These are phyloP conservation scores for Rosa multiflora DNA, from an alignment of 306 rosid genomes.

Conservation along the genomic window DNA sequence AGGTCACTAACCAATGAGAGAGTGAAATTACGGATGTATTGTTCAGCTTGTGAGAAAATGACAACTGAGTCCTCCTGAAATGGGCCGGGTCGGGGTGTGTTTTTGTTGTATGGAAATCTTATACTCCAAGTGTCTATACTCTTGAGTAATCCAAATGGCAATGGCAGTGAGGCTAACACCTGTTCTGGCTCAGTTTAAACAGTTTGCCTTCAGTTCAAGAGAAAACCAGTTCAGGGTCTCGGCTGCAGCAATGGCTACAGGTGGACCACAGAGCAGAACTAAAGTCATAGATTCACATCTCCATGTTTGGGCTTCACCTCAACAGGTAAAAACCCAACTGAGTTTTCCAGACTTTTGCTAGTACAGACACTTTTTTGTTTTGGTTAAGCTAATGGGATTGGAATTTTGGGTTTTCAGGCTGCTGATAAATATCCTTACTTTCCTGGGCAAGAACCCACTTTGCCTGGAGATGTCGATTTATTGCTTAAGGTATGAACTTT, in stretches of 20 bases:
- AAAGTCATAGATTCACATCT: conserved; percentile 80
- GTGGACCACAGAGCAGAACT: conserved; percentile 8
- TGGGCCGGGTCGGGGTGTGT: neutral
- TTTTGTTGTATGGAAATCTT: neutral
- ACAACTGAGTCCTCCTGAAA: neutral
- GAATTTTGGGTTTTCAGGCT: conserved; percentile 43
- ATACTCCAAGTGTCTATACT: neutral
- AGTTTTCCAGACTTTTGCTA: neutral
- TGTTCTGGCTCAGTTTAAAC: conserved; percentile 13
- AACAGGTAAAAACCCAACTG: conserved; percentile 46
- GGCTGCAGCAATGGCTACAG: conserved; percentile 40
- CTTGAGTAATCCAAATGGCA: neutral
- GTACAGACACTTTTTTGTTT: neutral
- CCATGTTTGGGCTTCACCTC: conserved; percentile 87
- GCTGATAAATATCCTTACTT: conserved; percentile 63
- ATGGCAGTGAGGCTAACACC: conserved; percentile 28
- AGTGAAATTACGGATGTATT: neutral
- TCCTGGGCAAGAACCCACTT: conserved; percentile 77
- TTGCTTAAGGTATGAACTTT: conserved; percentile 59
- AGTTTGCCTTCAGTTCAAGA: conserved; percentile 4
- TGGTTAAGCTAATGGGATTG: neutral
- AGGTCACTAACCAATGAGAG: neutral
- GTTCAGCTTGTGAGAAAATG: neutral
- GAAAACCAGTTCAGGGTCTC: conserved; percentile 20
- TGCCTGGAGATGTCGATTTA: conserved; percentile 63